These are phyloP conservation scores for Leccinum broughii DNA, from an alignment of 768 basidiomycete genomes.

Conservation along the genomic window DNA sequence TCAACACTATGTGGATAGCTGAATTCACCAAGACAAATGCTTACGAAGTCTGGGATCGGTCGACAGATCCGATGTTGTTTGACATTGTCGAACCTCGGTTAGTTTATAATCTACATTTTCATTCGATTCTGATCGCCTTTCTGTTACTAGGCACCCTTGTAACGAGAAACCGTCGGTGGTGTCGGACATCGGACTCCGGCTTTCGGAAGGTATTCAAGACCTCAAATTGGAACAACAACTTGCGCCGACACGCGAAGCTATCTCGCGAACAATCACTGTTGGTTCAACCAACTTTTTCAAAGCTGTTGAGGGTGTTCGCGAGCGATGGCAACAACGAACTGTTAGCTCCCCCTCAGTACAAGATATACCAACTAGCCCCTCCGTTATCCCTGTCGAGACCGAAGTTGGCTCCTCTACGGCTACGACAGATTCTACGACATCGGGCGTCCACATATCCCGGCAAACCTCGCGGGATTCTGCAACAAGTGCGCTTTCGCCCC, in stretches of 20 bases:
- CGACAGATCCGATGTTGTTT: conserved; percentile 90
- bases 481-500: too few species aligned
- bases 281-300: conserved; percentile 85
- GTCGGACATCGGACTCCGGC: conserved; percentile 86
- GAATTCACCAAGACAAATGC: conserved; percentile 89
- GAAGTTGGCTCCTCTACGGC: conserved; percentile 23
- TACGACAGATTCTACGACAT: conserved; percentile 17
- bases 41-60: conserved; percentile 85
- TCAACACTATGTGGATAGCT: conserved; percentile 83
- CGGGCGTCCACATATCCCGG: conserved; percentile 9
- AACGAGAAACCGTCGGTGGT: conserved; percentile 88
- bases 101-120: conserved; percentile 2
- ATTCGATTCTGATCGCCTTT: neutral
- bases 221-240: conserved; percentile 90
- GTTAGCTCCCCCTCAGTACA: conserved; percentile 27
- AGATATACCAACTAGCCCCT: conserved; percentile 21
- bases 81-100: conserved; percentile 94
- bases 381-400: conserved; percentile 29
- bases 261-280: conserved; percentile 69
- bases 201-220: conserved; percentile 93
- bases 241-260: conserved; percentile 89
- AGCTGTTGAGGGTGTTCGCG: conserved; percentile 86
- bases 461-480: conserved; percentile 9
- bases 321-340: conserved; percentile 58
- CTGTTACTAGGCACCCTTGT: conserved; percentile 76